Evolutionary conservation across 2,329 filamentous ascomycete species (phyloP), one percentile per base, ranked within the genome.

Genomic region (Penicillium crustosum): DNA sequence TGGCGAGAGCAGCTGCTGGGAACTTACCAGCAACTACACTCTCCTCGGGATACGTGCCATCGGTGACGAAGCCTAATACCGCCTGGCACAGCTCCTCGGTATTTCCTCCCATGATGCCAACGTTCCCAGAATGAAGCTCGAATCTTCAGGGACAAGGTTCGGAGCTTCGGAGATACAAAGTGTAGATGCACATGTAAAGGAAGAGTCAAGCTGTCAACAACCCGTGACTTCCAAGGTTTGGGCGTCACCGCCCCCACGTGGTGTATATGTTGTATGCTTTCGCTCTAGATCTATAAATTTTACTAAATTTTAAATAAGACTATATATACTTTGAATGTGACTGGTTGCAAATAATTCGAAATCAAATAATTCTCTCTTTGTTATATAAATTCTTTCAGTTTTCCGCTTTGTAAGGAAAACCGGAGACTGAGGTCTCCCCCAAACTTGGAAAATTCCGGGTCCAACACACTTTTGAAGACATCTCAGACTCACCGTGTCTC

Each of bases 31-130:
- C 80, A 60, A 82, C 77, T 53, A 86, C 73, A 60, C 79, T 70
- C 71, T 86, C 84, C 35, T 83, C 82, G 17, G 84, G 84, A 65
- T 85, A 86, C 31, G 74, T 72, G 57, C 82, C 82, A 45, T 83
- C 73, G 47, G 80, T 75, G 53, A 89, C 82, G 66, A 88, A 90
- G 59, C 85, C 78, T 56, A 91, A 83, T 42, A 91, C 76, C 5
- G 86, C 85, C 60, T 83, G 79, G 63, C 83, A 84, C 53, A 88
- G 73, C 47, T 72, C 67, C 49, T 73, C 68, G 29, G 76, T 63
- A 49, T 55, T 73, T 66, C 75, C 79, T 74, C 65, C 58, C 60
- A 66, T 66, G 29, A 19, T 48, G 58, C 43, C n/a, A 47, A 43
- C 6, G 15, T 39, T 29, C 21, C 12, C 17, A 1, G 8, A 72